These are phyloP conservation scores for Cordyceps cicadae DNA, from an alignment of 2,329 filamentous ascomycete genomes.

Conservation along the genomic window DNA sequence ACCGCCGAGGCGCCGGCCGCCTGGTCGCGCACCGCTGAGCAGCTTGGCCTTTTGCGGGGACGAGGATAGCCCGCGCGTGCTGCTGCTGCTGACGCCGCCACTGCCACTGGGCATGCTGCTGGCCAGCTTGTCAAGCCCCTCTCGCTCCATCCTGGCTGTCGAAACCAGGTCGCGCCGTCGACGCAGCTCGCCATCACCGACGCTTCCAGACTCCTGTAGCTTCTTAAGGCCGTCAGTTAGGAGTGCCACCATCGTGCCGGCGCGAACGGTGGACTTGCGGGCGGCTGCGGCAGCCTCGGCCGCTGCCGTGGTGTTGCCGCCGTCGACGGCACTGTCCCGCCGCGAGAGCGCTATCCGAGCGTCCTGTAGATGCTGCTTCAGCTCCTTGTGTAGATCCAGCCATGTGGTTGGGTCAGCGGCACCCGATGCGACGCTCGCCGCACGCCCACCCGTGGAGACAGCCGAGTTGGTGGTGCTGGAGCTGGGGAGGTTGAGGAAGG, in stretches of 20 bases:
- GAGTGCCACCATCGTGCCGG: slow-evolving; percentile 53
- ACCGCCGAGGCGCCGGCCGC: slow-evolving; percentile 62
- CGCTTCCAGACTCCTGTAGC: slow-evolving; percentile 43
- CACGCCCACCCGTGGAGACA: slow-evolving; percentile 37
- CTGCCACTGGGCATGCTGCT: slow-evolving; percentile 38
- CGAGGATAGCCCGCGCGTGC: slow-evolving; percentile 27
- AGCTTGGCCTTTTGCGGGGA: slow-evolving; percentile 43
- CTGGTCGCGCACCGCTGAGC: slow-evolving; percentile 25
- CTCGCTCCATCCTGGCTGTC: slow-evolving; percentile 62
- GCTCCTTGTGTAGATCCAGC: slow-evolving; percentile 66
- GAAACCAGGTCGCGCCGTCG: slow-evolving; percentile 62
- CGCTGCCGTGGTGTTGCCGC: slow-evolving; percentile 33
- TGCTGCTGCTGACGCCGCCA: slow-evolving; percentile 27
- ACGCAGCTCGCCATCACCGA: slow-evolving; percentile 69
- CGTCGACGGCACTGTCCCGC: slow-evolving; percentile 47
- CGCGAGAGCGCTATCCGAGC: slow-evolving; percentile 57
- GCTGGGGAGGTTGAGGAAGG: slow-evolving; percentile 62
- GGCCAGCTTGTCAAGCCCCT: slow-evolving; percentile 66
- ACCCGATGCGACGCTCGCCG: slow-evolving; percentile 29
- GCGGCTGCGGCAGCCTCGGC: slow-evolving; percentile 63
- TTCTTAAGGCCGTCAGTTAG: slow-evolving; percentile 57
- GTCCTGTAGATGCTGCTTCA: slow-evolving; percentile 63
- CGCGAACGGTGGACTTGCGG: slow-evolving; percentile 63
- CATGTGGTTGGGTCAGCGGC: slow-evolving; percentile 59
- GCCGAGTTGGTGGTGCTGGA: slow-evolving; percentile 40